Evolutionary conservation across 305 asterid genomes (phyloP), one percentile per base, ranked within the genome.

Genomic region (Fraxinus baroniana): DNA sequence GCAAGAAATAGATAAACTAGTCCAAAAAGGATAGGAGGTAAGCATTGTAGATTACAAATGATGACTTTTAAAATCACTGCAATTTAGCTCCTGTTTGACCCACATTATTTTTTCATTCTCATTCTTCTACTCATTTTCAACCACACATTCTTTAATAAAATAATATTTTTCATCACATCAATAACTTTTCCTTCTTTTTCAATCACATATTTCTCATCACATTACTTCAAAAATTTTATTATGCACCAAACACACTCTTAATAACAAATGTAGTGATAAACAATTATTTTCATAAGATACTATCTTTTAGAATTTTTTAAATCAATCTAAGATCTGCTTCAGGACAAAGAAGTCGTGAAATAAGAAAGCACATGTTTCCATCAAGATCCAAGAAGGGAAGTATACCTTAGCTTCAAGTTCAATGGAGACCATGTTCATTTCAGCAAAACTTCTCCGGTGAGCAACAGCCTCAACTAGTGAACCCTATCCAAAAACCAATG

Each of bases 371-470:
- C 82, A 71, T 49, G 39, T 44, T 68, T 28, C 62, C 36, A 82
- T 81, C 78, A 81, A 64, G 68, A 85, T 32, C 46, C 68, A 72
- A 79, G 24, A 80, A 41, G 32, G 76, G 81, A 79, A 87, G 77
- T 83, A 74, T 74, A 95, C 99, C 97, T 91, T 93, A 64, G 92
- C 89, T 79, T 91, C 97, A 78, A 90, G 86, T 89, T 93, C 99
- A 88, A 93, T 86, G 80, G 83, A 85, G 84, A 88, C 83, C 94
- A 94, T 86, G 88, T 85, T 87, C 55, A 68, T 81, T 87, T 92
- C 99, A 80, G 98, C 94, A 85, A 81, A 91, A 87, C 84, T 87
- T 92, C 92, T 89, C 37, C 95, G 88, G 74, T 81, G 81, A 88
- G 92, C 93, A 84, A 91, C 94, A 86, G 98, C 98, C 83, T 93